Conservation (phyloP, 345 rosid species). For the Murraya paniculata region DNA sequence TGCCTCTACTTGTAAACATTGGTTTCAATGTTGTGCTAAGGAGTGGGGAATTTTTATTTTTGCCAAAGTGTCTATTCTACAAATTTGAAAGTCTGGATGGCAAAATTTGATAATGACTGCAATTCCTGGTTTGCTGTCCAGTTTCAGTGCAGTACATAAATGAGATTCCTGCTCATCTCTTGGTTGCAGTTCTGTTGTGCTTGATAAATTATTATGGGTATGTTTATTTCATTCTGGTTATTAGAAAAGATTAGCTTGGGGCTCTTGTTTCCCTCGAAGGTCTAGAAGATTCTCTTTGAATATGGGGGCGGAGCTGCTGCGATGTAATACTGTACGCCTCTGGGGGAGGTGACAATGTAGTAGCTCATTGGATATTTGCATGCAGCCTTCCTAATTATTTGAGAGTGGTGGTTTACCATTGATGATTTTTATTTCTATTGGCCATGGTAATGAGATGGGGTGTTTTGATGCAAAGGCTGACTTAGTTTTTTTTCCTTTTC, state of each 20-base stretch:
- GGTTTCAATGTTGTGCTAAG: not conserved
- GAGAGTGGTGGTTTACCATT: not conserved
- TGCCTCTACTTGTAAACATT: not conserved
- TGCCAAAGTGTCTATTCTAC: not conserved
- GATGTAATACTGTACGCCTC: too few species aligned
- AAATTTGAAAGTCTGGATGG: not conserved
- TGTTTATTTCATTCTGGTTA: conserved; percentile 7
- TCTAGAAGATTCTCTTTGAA: not conserved
- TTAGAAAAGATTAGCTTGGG: conserved; percentile 1
- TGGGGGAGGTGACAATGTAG: not conserved
- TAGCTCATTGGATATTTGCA: not conserved
- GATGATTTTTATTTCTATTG: not conserved
- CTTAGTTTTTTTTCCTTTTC: not conserved
- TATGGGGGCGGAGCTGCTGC: too few species aligned
- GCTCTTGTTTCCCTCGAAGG: not conserved
- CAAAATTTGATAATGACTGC: not conserved
- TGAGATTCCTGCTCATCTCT: too few species aligned
- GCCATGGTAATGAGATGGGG: not conserved
- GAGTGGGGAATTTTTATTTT: not conserved
- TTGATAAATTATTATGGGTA: not conserved
- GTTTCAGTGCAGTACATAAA: too few species aligned
- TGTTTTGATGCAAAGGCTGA: not conserved
- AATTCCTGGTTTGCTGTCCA: too few species aligned
- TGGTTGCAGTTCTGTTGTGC: too few species aligned
- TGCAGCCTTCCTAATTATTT: not conserved